Evolutionary conservation across 768 basidiomycete genomes (phyloP).

Genomic region (Hortiboletus campestris): DNA sequence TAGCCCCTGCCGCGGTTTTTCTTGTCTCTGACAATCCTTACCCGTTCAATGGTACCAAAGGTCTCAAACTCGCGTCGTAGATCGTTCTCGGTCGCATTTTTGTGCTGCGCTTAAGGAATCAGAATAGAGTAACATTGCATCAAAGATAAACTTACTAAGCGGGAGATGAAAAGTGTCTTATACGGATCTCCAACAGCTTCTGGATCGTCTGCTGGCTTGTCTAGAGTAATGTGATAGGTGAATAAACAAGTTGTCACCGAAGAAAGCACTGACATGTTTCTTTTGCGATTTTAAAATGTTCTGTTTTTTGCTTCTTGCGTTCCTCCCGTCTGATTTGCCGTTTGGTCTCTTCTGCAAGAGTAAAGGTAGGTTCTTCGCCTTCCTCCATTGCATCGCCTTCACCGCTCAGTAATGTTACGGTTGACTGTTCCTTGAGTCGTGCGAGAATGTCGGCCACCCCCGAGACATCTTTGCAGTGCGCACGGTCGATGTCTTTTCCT

Average conservation of each 20-base stretch:
- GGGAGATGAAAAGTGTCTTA: conserved; percentile 95
- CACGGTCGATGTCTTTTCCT: conserved; percentile 77
- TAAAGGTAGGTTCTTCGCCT: conserved; percentile 77
- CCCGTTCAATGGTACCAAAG: conserved; percentile 92
- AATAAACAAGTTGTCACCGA: neutral
- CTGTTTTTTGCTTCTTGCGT: conserved; percentile 69
- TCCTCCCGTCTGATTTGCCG: conserved; percentile 77
- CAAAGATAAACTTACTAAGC: conserved; percentile 55
- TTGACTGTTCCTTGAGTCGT: conserved; percentile 74
- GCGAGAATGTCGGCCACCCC: conserved; percentile 79
- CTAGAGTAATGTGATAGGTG: conserved; percentile 41
- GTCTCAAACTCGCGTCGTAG: conserved; percentile 93
- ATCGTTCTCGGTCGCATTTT: conserved; percentile 88
- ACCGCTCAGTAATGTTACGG: conserved; percentile 61
- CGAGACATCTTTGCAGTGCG: conserved; percentile 62
- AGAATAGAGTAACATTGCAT: neutral
- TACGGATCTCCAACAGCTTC: conserved; percentile 96
- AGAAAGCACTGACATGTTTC: conserved; percentile 72
- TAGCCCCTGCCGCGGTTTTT: conserved; percentile 87
- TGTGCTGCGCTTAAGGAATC: conserved; percentile 57
- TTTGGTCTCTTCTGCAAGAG: conserved; percentile 80
- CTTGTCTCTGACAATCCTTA: conserved; percentile 90
- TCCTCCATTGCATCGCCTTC: conserved; percentile 73
- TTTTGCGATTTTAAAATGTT: conserved; percentile 77
- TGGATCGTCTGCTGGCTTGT: conserved; percentile 88